Evolutionary conservation across 371 early-diverging fungal species (phyloP), one percentile per base, ranked within the genome.

Genomic region (Mucor saturninus): DNA sequence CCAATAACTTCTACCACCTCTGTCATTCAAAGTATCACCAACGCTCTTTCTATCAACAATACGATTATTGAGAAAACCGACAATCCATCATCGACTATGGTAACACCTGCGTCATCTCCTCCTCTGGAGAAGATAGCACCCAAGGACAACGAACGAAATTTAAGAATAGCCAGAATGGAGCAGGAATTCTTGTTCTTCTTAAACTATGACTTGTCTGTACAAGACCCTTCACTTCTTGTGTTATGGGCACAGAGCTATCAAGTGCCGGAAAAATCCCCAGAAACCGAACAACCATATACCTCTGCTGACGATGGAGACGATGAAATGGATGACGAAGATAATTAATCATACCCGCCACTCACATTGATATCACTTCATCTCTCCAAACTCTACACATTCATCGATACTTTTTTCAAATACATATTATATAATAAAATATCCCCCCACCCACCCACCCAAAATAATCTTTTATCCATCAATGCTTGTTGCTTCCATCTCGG

Each of bases 141-240:
- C 15, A 46, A 46, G 4, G 46, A 59, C 7, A 46, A 60, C 43
- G 62, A 67, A 39, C 39, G 65, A 13, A 62, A 58, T 42, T 31
- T 62, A 35, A 60, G 68, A 39, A 69, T 76, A 28, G 60, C 63
- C 37, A 71, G 83, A 9, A 83, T 86, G 85, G 87, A 86, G 58
- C 67, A 78, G 54, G 87, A 86, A 59, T 86, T 86, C 59, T 53
- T 86, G 39, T 79, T 78, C 15, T 83, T 85, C 61, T 59, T 86
- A 49, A 73, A 84, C 15, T 76, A 78, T 59, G 83, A 85, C 58
- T 58, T 80, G 31, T 70, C 73, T 4, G 52, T 73, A 13, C 48
- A 66, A 38, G 74, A 77, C 60, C 74, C 78, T 15, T 45, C 60
- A n/a, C 43, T 64, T 10, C 62, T 79, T 1, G 72, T 79, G 13